These are phyloP conservation scores for Quercus lobata DNA, from an alignment of 331 rosid genomes.

Conservation along the genomic window DNA sequence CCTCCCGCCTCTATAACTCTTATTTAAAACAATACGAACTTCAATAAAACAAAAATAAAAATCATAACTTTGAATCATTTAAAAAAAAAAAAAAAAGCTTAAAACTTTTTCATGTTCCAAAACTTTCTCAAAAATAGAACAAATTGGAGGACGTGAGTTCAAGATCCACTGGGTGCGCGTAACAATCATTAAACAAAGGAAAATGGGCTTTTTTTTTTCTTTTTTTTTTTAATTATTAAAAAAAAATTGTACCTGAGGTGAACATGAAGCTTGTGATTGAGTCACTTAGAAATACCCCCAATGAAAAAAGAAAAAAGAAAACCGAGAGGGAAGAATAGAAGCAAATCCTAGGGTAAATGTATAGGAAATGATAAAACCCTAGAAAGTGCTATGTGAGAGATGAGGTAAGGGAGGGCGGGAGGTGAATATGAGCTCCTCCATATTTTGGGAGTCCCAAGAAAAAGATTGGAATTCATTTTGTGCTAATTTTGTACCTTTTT, in stretches of 20 bases:
- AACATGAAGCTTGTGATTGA: slow-evolving; percentile 36
- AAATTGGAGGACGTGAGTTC: background rate
- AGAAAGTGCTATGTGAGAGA: slow-evolving; percentile 25
- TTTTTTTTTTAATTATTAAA: background rate
- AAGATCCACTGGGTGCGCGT: background rate
- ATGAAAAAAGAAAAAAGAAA: background rate
- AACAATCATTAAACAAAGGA: background rate
- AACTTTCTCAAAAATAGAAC: background rate
- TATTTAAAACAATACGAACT: background rate
- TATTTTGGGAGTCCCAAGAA: slow-evolving; percentile 20
- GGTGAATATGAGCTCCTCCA: slow-evolving; percentile 39
- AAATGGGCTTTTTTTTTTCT: too few relatives aligned
- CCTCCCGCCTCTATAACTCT: background rate
- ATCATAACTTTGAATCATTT: background rate
- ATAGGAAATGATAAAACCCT: slow-evolving; percentile 32
- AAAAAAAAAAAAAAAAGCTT: background rate
- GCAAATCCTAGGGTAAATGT: slow-evolving; percentile 61
- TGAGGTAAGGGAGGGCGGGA: slow-evolving; percentile 26
- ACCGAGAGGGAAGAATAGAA: background rate
- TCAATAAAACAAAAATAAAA: background rate
- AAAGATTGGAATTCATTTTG: slow-evolving; percentile 8
- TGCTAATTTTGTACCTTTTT: slow-evolving; percentile 35
- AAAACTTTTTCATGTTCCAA: background rate
- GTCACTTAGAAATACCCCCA: background rate
- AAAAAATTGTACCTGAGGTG: slow-evolving; percentile 28